A percentile compares a stretch with the other conserved stretches of the same genome.
These are phyloP conservation scores for Rehmannia glutinosa DNA, from an alignment of 257 asterid genomes.

Conservation along the genomic window DNA sequence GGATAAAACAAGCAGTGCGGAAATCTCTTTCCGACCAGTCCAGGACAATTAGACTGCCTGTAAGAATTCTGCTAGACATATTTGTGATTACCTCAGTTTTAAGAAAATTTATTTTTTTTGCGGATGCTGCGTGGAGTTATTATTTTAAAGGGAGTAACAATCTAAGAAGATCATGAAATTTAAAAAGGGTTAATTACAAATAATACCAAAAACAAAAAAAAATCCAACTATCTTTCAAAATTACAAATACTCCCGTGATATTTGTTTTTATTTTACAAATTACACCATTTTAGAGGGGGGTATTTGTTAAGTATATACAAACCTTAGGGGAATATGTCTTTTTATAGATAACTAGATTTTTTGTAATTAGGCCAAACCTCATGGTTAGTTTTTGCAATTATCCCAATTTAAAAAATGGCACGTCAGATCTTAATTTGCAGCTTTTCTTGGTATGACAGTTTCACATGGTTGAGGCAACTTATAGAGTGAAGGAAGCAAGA, in stretches of 20 bases:
- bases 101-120: neutral
- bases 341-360: too few species aligned
- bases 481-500: conserved; percentile 91
- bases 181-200: too few species aligned
- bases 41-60: conserved; percentile 63
- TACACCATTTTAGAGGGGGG: too few species aligned
- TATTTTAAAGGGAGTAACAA: neutral
- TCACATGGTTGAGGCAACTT: conserved; percentile 91
- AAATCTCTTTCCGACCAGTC: conserved; percentile 72
- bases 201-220: neutral
- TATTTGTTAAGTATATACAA: too few species aligned
- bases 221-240: neutral
- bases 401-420: neutral
- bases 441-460: conserved; percentile 41
- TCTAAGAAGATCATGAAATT: too few species aligned
- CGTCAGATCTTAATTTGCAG: neutral
- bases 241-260: too few species aligned
- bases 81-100: neutral
- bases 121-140: neutral
- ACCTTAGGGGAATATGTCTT: too few species aligned
- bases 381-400: too few species aligned
- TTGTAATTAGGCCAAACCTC: too few species aligned
- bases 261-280: too few species aligned
- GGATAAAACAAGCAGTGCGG: conserved; percentile 86
- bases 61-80: conserved; percentile 23